These are phyloP conservation scores for Collybia sordida DNA, from an alignment of 768 basidiomycete species.

Conservation along the genomic window DNA sequence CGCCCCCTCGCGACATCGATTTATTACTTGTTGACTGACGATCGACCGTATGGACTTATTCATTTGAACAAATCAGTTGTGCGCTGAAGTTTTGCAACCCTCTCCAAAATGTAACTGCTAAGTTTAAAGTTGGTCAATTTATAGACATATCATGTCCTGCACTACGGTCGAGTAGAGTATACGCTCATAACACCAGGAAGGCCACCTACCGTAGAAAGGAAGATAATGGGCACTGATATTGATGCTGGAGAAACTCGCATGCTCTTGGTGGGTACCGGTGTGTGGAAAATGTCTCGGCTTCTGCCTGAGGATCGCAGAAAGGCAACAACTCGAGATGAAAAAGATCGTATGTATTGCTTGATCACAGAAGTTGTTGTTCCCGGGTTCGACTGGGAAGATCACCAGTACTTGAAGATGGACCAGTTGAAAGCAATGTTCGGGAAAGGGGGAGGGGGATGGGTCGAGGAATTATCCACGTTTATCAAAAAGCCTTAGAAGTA, in stretches of 20 bases:
- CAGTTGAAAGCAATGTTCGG: slow-evolving; percentile 33
- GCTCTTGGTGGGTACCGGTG: slow-evolving; percentile 49
- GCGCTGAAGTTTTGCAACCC: slow-evolving; percentile 11
- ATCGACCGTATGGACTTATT: slow-evolving; percentile 37
- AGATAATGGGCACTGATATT: slow-evolving; percentile 42
- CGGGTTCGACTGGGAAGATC: slow-evolving; percentile 54
- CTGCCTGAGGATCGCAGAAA: slow-evolving; percentile 38
- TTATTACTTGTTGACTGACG: slow-evolving; percentile 46
- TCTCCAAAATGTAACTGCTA: no score
- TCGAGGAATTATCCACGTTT: not conserved
- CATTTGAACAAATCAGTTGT: slow-evolving; percentile 52
- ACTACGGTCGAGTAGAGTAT: slow-evolving; percentile 51
- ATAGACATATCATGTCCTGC: slow-evolving; percentile 52
- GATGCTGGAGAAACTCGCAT: slow-evolving; percentile 43
- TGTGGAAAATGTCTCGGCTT: slow-evolving; percentile 57
- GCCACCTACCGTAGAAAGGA: slow-evolving; percentile 33
- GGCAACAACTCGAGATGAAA: slow-evolving; percentile 29
- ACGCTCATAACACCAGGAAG: slow-evolving; percentile 37
- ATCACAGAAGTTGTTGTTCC: slow-evolving; percentile 64
- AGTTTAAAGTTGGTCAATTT: not conserved
- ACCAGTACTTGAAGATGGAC: slow-evolving; percentile 37
- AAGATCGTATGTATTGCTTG: slow-evolving; percentile 43
- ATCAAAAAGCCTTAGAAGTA: no score
- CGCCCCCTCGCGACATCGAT: slow-evolving; percentile 43
- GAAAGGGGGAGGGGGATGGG: slow-evolving; percentile 16